A percentile compares a stretch with the other conserved stretches of the same genome.
Conservation (phyloP, 371 early-diverging fungal genomes). For the Haplosporangium sp. region DNA sequence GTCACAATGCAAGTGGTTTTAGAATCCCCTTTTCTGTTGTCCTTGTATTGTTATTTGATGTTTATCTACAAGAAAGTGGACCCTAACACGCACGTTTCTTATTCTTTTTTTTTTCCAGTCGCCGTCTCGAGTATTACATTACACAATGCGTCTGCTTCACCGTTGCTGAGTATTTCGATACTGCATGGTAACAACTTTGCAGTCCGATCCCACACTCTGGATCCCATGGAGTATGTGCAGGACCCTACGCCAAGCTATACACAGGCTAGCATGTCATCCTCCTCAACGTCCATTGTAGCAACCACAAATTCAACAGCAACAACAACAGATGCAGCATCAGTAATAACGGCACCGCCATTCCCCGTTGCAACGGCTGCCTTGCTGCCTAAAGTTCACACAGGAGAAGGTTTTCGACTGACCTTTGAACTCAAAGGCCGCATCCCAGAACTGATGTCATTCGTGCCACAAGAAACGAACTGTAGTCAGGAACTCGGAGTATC, state of each 20-base stretch:
- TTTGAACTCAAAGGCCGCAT: conserved; percentile 38
- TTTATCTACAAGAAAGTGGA: background rate
- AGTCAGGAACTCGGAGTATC: background rate
- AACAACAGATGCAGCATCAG: conserved; percentile 7
- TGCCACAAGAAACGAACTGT: conserved; percentile 1
- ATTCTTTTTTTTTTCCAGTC: conserved; percentile 15
- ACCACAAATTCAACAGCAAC: conserved; percentile 1
- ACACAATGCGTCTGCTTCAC: conserved; percentile 45
- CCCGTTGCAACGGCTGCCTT: conserved; percentile 7
- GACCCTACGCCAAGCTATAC: conserved; percentile 10
- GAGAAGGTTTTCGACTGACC: conserved; percentile 32
- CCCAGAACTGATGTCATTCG: conserved; percentile 10
- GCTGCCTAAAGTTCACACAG: conserved; percentile 37
- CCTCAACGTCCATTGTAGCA: background rate
- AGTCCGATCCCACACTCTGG: conserved; percentile 33
- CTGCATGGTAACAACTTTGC: conserved; percentile 14
- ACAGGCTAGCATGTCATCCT: background rate
- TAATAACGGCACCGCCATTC: background rate
- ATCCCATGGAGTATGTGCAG: conserved; percentile 39
- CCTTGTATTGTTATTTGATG: background rate
- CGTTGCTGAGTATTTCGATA: conserved; percentile 30
- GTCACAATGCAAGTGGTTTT: conserved; percentile 33
- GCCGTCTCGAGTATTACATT: conserved; percentile 35
- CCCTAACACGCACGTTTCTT: conserved; percentile 15
- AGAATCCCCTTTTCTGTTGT: conserved; percentile 1